Conservation (phyloP, 371 early-diverging fungal genomes). For the Mycotypha africana region DNA sequence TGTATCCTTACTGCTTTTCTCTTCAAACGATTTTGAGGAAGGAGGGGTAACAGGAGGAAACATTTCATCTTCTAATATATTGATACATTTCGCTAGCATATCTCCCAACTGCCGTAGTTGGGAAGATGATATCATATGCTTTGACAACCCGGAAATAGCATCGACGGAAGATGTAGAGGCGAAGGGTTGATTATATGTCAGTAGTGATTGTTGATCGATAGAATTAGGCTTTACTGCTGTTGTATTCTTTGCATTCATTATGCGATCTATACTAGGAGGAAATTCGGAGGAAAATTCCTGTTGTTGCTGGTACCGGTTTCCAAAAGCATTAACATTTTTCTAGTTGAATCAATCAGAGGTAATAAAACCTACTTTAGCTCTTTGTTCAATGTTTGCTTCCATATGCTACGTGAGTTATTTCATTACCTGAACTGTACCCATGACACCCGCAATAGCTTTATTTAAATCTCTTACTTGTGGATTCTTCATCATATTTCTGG, state of each 20-base stretch:
- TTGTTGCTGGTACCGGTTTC: too few species aligned
- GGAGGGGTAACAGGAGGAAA: too few species aligned
- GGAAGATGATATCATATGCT: too few species aligned
- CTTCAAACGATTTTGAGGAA: too few species aligned
- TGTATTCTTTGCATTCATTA: conserved; percentile 10
- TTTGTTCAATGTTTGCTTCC: not conserved
- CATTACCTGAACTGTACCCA: conserved; percentile 49
- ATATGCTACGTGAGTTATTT: too few species aligned
- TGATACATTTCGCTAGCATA: conserved; percentile 48
- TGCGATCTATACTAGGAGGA: conserved; percentile 28
- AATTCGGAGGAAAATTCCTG: conserved; percentile 36
- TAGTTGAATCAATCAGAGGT: too few species aligned
- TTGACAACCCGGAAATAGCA: too few species aligned
- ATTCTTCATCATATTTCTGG: conserved; percentile 54
- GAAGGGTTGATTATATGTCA: too few species aligned
- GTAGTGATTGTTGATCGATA: conserved; percentile 33
- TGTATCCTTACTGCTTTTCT: not conserved
- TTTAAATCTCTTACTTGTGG: conserved; percentile 58
- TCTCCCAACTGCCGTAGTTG: too few species aligned
- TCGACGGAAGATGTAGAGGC: too few species aligned
- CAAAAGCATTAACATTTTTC: conserved; percentile 45
- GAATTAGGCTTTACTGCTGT: not conserved
- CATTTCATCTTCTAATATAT: conserved; percentile 47
- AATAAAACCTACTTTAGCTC: too few species aligned
- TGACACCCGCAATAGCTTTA: conserved; percentile 56